phyloP scores from a whole-genome alignment of 2,329 filamentous ascomycete species.

The Myrmaecium sp. region DNA sequence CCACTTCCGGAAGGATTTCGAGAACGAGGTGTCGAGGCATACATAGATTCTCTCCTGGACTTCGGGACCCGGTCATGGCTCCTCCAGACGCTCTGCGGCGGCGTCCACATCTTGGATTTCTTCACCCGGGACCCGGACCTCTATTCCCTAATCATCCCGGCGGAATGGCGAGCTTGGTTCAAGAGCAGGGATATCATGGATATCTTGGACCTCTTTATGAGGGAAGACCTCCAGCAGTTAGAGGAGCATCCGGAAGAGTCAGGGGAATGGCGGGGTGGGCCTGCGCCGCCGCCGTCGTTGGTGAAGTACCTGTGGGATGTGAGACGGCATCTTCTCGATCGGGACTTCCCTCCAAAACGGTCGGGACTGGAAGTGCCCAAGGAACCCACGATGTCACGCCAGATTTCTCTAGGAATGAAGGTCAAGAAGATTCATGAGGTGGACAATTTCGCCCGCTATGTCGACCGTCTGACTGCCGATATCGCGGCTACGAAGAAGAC shows the following conservation, averaged over 20 bases:
- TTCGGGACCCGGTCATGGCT: conserved; percentile 60
- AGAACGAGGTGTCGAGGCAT: conserved; percentile 50
- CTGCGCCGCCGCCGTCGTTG: conserved; percentile 37
- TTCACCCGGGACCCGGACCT: conserved; percentile 73
- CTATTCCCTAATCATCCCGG: conserved; percentile 59
- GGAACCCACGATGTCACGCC: conserved; percentile 29
- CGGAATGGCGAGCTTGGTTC: conserved; percentile 71
- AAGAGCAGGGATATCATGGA: conserved; percentile 52
- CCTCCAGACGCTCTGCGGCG: conserved; percentile 81
- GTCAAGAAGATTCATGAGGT: conserved; percentile 94
- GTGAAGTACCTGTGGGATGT: conserved; percentile 57
- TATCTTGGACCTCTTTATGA: conserved; percentile 65
- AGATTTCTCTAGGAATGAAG: conserved; percentile 81
- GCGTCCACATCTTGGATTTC: conserved; percentile 95
- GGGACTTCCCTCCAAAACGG: conserved; percentile 37
- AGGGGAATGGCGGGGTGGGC: conserved; percentile 25
- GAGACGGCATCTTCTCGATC: conserved; percentile 47
- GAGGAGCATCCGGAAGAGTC: conserved; percentile 1
- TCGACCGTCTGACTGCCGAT: conserved; percentile 47
- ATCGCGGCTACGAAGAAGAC: conserved; percentile 21
- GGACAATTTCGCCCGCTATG: conserved; percentile 71
- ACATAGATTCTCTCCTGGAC: conserved; percentile 58
- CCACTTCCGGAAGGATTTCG: conserved; percentile 56
- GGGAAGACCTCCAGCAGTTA: conserved; percentile 46
- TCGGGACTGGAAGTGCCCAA: not conserved